A percentile compares a stretch with the other conserved stretches of the same genome.
phyloP scores from a whole-genome alignment of 1,139 yeast species.

The Geotrichum europaeum region DNA sequence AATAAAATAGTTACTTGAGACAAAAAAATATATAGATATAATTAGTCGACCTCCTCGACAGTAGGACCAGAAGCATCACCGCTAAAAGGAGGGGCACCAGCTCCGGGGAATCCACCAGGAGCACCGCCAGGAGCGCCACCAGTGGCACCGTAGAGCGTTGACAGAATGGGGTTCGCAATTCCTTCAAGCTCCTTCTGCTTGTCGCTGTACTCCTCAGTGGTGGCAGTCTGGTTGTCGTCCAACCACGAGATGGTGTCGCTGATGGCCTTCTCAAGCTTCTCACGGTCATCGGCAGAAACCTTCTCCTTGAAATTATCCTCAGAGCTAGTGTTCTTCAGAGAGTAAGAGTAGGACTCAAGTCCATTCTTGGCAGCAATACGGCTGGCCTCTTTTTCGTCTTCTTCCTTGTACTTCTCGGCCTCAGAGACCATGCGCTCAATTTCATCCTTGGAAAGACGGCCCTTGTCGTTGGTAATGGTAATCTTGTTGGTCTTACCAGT shows the following conservation, averaged over 20 bases:
- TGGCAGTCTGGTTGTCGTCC: slow-evolving; percentile 80
- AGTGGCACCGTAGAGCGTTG: slow-evolving; percentile 66
- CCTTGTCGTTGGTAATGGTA: slow-evolving; percentile 89
- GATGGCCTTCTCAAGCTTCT: slow-evolving; percentile 74
- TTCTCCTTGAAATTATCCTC: slow-evolving; percentile 80
- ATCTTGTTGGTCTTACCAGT: slow-evolving; percentile 76
- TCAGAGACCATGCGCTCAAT: slow-evolving; percentile 93
- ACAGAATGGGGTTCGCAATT: slow-evolving; percentile 88
- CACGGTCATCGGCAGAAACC: slow-evolving; percentile 73
- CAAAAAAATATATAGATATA: background rate
- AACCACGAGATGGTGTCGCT: slow-evolving; percentile 83
- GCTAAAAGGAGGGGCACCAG: slow-evolving; percentile 32
- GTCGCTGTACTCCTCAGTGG: slow-evolving; percentile 81
- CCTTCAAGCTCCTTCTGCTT: slow-evolving; percentile 92
- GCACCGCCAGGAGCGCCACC: slow-evolving; percentile 53
- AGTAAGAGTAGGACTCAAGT: slow-evolving; percentile 87
- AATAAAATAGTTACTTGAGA: background rate
- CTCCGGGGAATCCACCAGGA: slow-evolving; percentile 60
- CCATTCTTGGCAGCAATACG: slow-evolving; percentile 80
- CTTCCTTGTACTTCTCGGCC: slow-evolving; percentile 79
- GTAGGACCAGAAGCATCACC: slow-evolving; percentile 20
- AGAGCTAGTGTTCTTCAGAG: slow-evolving; percentile 73
- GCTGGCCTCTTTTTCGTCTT: slow-evolving; percentile 74
- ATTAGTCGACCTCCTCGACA: slow-evolving; percentile 16
- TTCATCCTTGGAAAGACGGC: slow-evolving; percentile 91